Percentiles rank a stretch among this genome's conserved stretches.
phyloP scores from a whole-genome alignment of 441 rosid genomes.

The Iberis amara region DNA sequence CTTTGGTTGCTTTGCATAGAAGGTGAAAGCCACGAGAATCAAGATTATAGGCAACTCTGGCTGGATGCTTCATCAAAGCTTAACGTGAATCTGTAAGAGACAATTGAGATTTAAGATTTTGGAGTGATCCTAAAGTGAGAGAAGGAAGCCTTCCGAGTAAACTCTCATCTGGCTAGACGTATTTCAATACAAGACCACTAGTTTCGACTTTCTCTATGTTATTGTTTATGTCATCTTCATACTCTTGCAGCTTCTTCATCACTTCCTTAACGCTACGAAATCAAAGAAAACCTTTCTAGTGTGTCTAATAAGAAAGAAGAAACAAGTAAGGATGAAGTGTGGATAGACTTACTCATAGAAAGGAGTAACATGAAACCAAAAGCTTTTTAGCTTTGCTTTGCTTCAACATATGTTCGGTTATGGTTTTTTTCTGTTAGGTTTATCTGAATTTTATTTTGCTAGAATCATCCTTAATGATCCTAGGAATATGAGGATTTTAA shows the following conservation, averaged over 20 bases:
- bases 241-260: constrained; percentile 57
- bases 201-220: constrained; percentile 59
- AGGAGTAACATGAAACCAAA: constrained; percentile 67
- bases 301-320: constrained; percentile 10
- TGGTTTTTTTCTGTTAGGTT: too few species aligned
- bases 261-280: constrained; percentile 58
- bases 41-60: constrained; percentile 91
- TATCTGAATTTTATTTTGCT: too few species aligned
- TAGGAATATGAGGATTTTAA: too few species aligned
- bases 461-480: too few species aligned
- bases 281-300: background rate
- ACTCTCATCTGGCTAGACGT: constrained; percentile 65
- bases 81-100: constrained; percentile 49
- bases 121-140: background rate
- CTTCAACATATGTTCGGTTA: too few species aligned
- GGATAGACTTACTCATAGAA: constrained; percentile 71
- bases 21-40: constrained; percentile 82
- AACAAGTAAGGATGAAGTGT: constrained; percentile 2
- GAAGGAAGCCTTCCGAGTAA: constrained; percentile 26
- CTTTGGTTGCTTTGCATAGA: constrained; percentile 79
- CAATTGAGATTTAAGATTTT: background rate
- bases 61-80: constrained; percentile 62
- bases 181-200: constrained; percentile 84
- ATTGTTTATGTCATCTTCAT: constrained; percentile 72
- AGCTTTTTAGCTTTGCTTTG: background rate